Evolutionary conservation across 768 basidiomycete species (phyloP).

Genomic region (Boletellus sp.): DNA sequence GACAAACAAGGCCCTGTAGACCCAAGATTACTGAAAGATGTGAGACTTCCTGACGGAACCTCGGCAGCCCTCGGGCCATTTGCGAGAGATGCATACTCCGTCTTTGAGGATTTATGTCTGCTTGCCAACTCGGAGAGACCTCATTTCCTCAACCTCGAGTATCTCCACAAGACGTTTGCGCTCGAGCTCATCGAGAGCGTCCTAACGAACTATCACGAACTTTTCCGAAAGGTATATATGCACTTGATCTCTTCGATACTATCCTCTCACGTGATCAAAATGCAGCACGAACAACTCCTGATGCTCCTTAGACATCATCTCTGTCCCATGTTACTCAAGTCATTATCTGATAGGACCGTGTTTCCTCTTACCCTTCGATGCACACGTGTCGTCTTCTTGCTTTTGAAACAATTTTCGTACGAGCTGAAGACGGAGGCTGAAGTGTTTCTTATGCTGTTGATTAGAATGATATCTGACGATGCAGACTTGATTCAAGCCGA

Average conservation of each 20-base stretch:
- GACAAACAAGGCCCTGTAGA: conserved; percentile 44
- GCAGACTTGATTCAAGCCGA: conserved; percentile 28
- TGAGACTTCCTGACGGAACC: conserved; percentile 65
- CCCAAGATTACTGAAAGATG: conserved; percentile 29
- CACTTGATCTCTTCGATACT: background rate
- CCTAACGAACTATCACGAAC: conserved; percentile 84
- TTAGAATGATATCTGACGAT: conserved; percentile 61
- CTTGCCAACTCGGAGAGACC: conserved; percentile 81
- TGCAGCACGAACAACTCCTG: conserved; percentile 76
- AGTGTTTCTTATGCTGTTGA: conserved; percentile 75
- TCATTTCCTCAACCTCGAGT: conserved; percentile 75
- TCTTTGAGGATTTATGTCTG: conserved; percentile 91
- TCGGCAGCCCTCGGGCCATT: conserved; percentile 65
- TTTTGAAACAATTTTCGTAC: conserved; percentile 84
- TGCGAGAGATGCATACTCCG: conserved; percentile 77
- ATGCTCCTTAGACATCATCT: conserved; percentile 87
- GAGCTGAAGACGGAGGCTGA: conserved; percentile 83
- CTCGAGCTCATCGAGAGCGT: conserved; percentile 98
- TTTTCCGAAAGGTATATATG: conserved; percentile 69
- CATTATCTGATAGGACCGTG: conserved; percentile 73
- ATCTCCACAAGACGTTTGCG: conserved; percentile 88
- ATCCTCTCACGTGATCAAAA: conserved; percentile 2
- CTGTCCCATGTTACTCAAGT: conserved; percentile 83
- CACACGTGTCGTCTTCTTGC: conserved; percentile 88
- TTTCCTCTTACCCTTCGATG: conserved; percentile 90